Evolutionary conservation across 2,329 filamentous ascomycete species (phyloP).

Genomic region (Apiospora saccharicola): DNA sequence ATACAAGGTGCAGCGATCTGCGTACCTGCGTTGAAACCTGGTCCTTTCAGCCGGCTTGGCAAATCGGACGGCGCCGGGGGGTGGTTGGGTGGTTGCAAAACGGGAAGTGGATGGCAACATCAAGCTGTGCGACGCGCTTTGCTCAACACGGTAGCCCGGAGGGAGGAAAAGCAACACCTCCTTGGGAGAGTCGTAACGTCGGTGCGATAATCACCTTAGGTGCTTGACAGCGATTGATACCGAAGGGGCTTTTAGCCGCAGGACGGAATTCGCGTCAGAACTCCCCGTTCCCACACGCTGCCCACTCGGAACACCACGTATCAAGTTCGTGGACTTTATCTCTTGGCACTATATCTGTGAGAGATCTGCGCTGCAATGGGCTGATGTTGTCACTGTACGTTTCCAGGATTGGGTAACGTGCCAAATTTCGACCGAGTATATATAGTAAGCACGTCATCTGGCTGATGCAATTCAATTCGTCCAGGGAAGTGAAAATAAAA

Average conservation of each 20-base stretch:
- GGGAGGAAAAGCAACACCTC: background rate
- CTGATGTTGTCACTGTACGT: background rate
- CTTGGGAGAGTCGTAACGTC: background rate
- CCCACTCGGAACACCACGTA: background rate
- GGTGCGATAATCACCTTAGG: background rate
- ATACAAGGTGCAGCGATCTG: background rate
- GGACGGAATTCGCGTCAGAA: background rate
- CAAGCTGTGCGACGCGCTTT: background rate
- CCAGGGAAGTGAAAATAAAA: background rate
- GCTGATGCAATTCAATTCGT: background rate
- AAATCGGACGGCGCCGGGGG: background rate
- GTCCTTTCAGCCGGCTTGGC: slow-evolving; percentile 17
- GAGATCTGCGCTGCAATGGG: background rate
- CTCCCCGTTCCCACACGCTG: slow-evolving; percentile 4
- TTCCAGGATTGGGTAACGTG: background rate
- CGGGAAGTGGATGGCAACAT: slow-evolving; percentile 8
- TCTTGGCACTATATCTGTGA: slow-evolving; percentile 10
- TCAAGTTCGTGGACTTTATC: slow-evolving; percentile 8
- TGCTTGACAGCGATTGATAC: background rate
- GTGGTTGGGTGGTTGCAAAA: background rate
- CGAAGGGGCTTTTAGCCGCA: slow-evolving; percentile 2
- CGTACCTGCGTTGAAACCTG: slow-evolving; percentile 8
- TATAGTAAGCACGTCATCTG: slow-evolving; percentile 5
- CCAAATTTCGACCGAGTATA: background rate
- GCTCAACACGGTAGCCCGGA: slow-evolving; percentile 8